A percentile compares a stretch with the other conserved stretches of the same genome.
These are phyloP conservation scores for Pisolithus albus DNA, from an alignment of 768 basidiomycete species.

Conservation along the genomic window DNA sequence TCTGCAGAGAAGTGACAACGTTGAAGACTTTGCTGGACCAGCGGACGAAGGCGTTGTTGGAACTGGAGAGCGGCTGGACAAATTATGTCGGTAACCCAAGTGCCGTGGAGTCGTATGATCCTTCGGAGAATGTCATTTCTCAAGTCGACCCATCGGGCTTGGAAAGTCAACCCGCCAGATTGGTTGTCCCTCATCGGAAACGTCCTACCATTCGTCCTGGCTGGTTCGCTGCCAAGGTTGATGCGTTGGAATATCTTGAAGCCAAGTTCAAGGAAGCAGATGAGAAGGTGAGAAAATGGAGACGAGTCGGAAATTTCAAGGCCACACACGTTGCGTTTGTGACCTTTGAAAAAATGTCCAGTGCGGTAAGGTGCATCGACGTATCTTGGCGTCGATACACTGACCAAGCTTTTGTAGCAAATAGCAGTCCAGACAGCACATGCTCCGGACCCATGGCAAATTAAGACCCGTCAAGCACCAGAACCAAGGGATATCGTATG, in stretches of 20 bases:
- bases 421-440: constrained; percentile 83
- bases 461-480: constrained; percentile 71
- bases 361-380: constrained; percentile 53
- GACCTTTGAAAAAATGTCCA: constrained; percentile 93
- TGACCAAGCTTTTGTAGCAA: constrained; percentile 48
- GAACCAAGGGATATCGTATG: constrained; percentile 96
- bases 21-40: constrained; percentile 68
- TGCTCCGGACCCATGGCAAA: constrained; percentile 57
- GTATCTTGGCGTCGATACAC: not conserved
- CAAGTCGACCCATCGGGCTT: constrained; percentile 45
- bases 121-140: constrained; percentile 48
- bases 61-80: constrained; percentile 81
- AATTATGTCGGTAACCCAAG: constrained; percentile 93
- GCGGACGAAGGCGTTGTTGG: constrained; percentile 73
- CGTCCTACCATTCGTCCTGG: constrained; percentile 71
- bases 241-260: constrained; percentile 87
- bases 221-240: constrained; percentile 74
- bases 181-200: constrained; percentile 68
- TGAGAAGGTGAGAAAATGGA: constrained; percentile 69
- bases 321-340: constrained; percentile 87
- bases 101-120: constrained; percentile 74
- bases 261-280: constrained; percentile 73
- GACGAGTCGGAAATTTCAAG: constrained; percentile 67
- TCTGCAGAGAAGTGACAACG: constrained; percentile 76
- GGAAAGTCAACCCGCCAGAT: constrained; percentile 46